Base-by-base conservation (phyloP, 1,284 basidiomycete species). In the Leccinum pachyderme region DNA sequence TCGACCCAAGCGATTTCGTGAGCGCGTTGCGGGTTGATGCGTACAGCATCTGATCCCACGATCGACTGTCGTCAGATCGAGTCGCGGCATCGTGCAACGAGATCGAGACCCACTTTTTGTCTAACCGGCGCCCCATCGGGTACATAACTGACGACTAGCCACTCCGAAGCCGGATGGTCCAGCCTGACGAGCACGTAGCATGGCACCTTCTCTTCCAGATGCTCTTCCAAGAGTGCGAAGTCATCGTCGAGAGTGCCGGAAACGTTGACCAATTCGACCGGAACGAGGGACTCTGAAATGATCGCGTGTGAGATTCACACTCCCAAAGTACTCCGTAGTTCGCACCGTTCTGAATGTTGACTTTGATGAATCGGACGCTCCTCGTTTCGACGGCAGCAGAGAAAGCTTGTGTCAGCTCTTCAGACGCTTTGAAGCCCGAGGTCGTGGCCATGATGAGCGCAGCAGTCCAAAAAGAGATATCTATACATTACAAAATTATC, bases 41-140 rank as follows among this genome's bases (percentile, higher is more conserved):
- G 70, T 95, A 95, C 28, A 96, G 77, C 93, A 95, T 96, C 89
- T 96, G 58, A 35, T n/a, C 9, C n/a, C 33, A n/a, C 33, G n/a
- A 4, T 7, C n/a, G 1, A 12, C 22, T 4, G 18, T 22, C 18
- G 22, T 12, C 0, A 37, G 35, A 37, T 9, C 5, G 5, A 39
- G 18, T 41, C 37, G 18, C 18, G 11, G 7, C 11, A 22, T 39
- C 37, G n/a, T 39, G 24, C 0, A 24, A 50, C 46, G 41, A 33
- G 37, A 50, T 24, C 4, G 46, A 28, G 15, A 55, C 68, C 53
- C 62, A 85, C 90, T 81, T 92, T 92, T 72, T 90, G 84, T 68
- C 87, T 77, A 53, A 91, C 80, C 71, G 80, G 84, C 29, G 89
- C 88, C 27, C 76, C 69, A 56, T 92, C 89, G 2, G 89, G 89